Base-by-base conservation (phyloP, 1,139 yeast genomes). In the Blastobotrys serpentis region DNA sequence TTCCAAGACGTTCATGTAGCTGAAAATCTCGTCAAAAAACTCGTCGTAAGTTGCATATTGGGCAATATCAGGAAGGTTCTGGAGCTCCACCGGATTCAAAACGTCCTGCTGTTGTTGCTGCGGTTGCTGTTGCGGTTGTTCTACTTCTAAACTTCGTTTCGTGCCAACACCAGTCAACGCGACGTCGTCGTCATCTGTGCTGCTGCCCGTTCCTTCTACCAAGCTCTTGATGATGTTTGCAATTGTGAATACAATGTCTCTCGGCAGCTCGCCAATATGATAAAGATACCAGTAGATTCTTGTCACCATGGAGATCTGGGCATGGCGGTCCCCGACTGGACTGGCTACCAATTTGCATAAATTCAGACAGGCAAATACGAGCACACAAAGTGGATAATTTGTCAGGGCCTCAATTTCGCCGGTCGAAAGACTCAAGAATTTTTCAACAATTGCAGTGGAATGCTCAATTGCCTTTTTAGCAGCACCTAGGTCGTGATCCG, bases 161-260 rank as follows among this genome's bases (percentile, higher is more conserved):
- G 44, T 16, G 25, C 43, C 38, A 14, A 13, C 11, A 30, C 37
- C 13, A 23, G 11, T 25, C 5, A 37, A 6, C 5, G 23, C 6
- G 18, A 42, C 2, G 33, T 8, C 17, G 36, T 23, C 8, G 21
- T 18, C 38, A 14, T 38, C 21, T 32, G 48, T 14, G 23, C 42
- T n/a, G 21, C 25, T n/a, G 39, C 40, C 39, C 25, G 42, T 44
- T 5, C 4, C 67, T 46, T 77, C 81, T 22, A 77, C 76, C 22
- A 78, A 61, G 30, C 73, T 69, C 54, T 73, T 73, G 42, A 78
- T 74, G 43, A 78, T 74, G 45, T 71, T 70, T 1, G 81, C 81
- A 38, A 78, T 78, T 3, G 79, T 75, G 51, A 75, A 79, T 0
- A 81, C 77, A 4, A 79, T 79, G 57, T 77, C 82, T 52, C 77